phyloP scores from a whole-genome alignment of 345 rosid species.

The Citrus mangshanensis region DNA sequence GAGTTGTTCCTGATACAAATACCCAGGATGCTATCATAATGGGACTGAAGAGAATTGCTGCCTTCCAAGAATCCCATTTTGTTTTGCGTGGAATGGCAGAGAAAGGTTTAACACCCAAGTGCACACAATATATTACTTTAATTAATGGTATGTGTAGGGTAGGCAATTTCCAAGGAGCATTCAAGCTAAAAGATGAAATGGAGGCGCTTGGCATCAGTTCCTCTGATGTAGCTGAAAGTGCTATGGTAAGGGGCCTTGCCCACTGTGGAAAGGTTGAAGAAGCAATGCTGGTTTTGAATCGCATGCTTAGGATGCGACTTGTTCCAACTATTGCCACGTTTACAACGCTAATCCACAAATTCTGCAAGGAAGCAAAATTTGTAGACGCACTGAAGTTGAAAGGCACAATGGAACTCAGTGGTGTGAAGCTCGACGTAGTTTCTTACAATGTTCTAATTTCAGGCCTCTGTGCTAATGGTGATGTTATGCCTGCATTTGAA shows the following conservation, averaged over 20 bases:
- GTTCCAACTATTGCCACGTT: slow-evolving; percentile 77
- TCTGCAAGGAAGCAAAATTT: slow-evolving; percentile 49
- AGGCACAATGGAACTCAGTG: slow-evolving; percentile 45
- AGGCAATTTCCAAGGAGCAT: slow-evolving; percentile 58
- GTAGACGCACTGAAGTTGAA: slow-evolving; percentile 54
- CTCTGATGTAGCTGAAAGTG: slow-evolving; percentile 70
- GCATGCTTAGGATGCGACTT: slow-evolving; percentile 48
- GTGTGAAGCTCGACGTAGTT: slow-evolving; percentile 64
- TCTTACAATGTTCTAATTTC: slow-evolving; percentile 73
- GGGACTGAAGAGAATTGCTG: slow-evolving; percentile 48
- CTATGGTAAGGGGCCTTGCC: slow-evolving; percentile 84
- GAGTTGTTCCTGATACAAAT: slow-evolving; percentile 42
- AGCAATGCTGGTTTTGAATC: slow-evolving; percentile 53
- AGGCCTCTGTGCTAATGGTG: slow-evolving; percentile 59
- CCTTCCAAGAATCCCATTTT: slow-evolving; percentile 47
- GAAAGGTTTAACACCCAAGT: slow-evolving; percentile 48
- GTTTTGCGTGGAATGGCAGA: slow-evolving; percentile 59
- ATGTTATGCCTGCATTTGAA: slow-evolving; percentile 45
- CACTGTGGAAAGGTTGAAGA: slow-evolving; percentile 76
- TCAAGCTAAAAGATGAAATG: slow-evolving; percentile 73
- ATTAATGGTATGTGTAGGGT: slow-evolving; percentile 64
- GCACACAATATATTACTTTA: slow-evolving; percentile 46
- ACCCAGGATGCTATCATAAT: slow-evolving; percentile 39
- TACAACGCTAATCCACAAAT: slow-evolving; percentile 68
- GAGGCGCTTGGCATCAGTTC: slow-evolving; percentile 37